These are phyloP conservation scores for Erodium maritimum DNA, from an alignment of 345 rosid species.

Conservation along the genomic window DNA sequence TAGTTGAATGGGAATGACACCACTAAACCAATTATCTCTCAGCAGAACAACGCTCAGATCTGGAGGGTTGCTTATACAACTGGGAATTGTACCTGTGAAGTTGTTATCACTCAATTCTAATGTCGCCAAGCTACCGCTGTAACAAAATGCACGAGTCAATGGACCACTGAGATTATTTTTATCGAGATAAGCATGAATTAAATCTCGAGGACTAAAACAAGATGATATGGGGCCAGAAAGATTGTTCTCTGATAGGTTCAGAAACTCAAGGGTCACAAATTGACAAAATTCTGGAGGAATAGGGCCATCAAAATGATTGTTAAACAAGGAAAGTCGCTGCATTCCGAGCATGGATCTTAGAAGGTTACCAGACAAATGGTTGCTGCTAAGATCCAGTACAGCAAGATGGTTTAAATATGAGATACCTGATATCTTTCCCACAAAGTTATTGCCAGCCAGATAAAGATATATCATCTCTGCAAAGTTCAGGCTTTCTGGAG, in stretches of 20 bases:
- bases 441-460: slow-evolving; percentile 16
- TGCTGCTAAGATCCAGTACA: slow-evolving; percentile 9
- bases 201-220: not conserved
- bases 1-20: slow-evolving; percentile 5
- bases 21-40: slow-evolving; percentile 11
- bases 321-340: not conserved
- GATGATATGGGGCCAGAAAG: not conserved
- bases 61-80: not conserved
- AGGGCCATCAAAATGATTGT: slow-evolving; percentile 7
- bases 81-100: not conserved
- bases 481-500: not conserved
- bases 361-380: slow-evolving; percentile 9
- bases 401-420: not conserved
- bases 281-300: slow-evolving; percentile 8
- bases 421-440: slow-evolving; percentile 3
- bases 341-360: slow-evolving; percentile 9
- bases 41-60: slow-evolving; percentile 13
- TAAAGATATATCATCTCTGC: not conserved
- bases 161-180: not conserved
- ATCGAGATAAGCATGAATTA: not conserved
- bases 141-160: not conserved
- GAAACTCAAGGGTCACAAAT: accelerated
- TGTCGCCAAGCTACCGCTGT: not conserved
- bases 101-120: not conserved
- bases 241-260: slow-evolving; percentile 13